Evolutionary conservation across 1,284 basidiomycete species (phyloP), one percentile per base, ranked within the genome.

Genomic region (Malassezia equina): DNA sequence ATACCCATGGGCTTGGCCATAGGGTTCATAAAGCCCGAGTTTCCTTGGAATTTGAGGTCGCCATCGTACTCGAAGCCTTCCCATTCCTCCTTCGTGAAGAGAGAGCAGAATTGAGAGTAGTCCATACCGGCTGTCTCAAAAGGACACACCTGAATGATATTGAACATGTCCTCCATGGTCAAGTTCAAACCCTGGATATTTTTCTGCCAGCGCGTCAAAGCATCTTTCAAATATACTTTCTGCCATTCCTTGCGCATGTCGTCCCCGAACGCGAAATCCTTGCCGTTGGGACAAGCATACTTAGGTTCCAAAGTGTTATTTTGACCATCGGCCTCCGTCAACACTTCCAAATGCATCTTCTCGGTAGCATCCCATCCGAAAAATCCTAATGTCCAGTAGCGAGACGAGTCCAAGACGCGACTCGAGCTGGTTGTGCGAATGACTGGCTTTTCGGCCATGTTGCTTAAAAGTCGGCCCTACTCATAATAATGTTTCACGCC

Each of bases 31-130:
- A 85, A 86, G 0, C 84, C 85, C 9, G 84, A 85, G 67, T 83
- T 81, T 12, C 67, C 63, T 7, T 49, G 47, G 40, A 65, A 66
- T 45, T 66, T 54, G 4, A 71, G 56, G 23, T 66, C 63, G 51
- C 90, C 88, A 69, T 87, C 81, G 72, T 68, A 70, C 47, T 70
- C 64, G 43, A 88, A 91, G 6, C 86, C 87, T 63, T 85, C 80
- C 84, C 88, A 90, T 74, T 94, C 89, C 43, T 86, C 83, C 69
- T 85, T 79, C 0, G 86, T 90, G 76, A 94, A 94, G 0, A 94
- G 78, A 52, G 82, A 81, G 66, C 90, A 95, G 77, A 93, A 95
- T 55, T 67, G 41, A n/a, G 59, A 62, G 44, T 62, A 69, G 21
- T 68, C 69, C 5, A 67, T 44, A 15, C 62, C 60, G 3, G 52